Evolutionary conservation across 139 green algal genomes (phyloP).

Genomic region (Micromonas pusilla): DNA sequence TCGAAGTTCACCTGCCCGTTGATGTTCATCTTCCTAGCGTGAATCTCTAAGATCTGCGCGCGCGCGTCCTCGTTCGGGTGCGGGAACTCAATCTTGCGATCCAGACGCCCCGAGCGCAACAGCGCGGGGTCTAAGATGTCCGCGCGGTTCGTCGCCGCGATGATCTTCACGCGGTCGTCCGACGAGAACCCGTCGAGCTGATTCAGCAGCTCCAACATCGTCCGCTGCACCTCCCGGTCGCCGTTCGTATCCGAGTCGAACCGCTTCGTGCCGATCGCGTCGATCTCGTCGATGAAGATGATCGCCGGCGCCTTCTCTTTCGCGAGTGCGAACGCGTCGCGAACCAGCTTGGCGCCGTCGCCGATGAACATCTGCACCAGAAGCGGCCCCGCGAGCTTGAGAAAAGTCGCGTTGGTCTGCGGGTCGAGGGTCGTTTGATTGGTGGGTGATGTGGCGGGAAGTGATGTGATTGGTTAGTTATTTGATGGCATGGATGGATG

Average conservation of each 20-base stretch:
- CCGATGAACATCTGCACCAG: conserved; percentile 98
- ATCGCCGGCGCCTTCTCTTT: conserved; percentile 98
- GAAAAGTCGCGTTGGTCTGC: conserved; percentile 98
- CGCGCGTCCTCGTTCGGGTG: conserved; percentile 93
- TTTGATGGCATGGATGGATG: too few relatives aligned
- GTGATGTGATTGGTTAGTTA: too few relatives aligned
- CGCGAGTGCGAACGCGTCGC: conserved; percentile 93
- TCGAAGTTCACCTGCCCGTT: conserved; percentile 93
- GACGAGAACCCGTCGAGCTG: conserved; percentile 91
- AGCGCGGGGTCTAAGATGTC: conserved; percentile 98
- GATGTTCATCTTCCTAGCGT: conserved; percentile 77
- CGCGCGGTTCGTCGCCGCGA: conserved; percentile 95
- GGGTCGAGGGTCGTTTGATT: too few relatives aligned
- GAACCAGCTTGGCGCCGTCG: conserved; percentile 96
- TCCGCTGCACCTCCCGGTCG: conserved; percentile 95
- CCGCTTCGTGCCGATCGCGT: conserved; percentile 91
- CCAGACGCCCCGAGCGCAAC: conserved; percentile 87
- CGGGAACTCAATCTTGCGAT: conserved; percentile 99
- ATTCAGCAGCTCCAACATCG: conserved; percentile 97
- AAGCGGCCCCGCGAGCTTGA: conserved; percentile 95
- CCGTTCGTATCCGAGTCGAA: conserved; percentile 89
- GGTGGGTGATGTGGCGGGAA: too few relatives aligned
- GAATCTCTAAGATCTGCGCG: conserved; percentile 87
- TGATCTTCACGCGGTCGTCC: conserved; percentile 87
- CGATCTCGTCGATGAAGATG: conserved; percentile 99